Conservation (phyloP, 148 eudicot genomes). For the Camellia granthamiana region DNA sequence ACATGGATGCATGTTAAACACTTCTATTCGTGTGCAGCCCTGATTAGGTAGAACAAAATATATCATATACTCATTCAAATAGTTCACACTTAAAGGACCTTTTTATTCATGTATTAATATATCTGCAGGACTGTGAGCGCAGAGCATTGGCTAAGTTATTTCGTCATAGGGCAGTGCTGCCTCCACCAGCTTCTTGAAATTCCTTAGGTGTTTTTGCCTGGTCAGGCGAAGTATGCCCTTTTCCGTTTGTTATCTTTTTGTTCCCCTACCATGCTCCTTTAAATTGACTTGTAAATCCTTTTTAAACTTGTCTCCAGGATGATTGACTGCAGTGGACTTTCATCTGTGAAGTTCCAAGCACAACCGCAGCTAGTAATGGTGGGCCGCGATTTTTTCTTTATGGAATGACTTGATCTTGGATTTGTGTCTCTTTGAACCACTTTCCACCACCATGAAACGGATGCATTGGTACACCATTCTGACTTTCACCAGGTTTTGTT, state of each 20-base stretch:
- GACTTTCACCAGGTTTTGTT: neutral
- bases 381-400: neutral
- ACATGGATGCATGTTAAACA: neutral
- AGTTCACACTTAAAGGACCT: neutral
- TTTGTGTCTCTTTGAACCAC: neutral
- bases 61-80: neutral
- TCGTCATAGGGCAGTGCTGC: conserved; percentile 32
- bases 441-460: neutral
- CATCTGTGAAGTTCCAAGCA: neutral
- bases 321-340: neutral
- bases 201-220: conserved; percentile 6
- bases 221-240: neutral
- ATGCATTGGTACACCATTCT: neutral
- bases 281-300: neutral
- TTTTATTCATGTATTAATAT: neutral
- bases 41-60: neutral
- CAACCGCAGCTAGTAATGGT: neutral
- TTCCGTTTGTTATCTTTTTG: neutral
- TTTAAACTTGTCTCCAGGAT: neutral
- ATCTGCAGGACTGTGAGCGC: conserved; percentile 61
- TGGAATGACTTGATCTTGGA: neutral
- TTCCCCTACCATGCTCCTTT: neutral
- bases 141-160: conserved; percentile 55
- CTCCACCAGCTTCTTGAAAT: conserved; percentile 24
- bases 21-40: neutral